A percentile compares a stretch with the other conserved stretches of the same genome.
These are phyloP conservation scores for Blakeslea trispora DNA, from an alignment of 371 early-diverging fungal genomes.

Conservation along the genomic window DNA sequence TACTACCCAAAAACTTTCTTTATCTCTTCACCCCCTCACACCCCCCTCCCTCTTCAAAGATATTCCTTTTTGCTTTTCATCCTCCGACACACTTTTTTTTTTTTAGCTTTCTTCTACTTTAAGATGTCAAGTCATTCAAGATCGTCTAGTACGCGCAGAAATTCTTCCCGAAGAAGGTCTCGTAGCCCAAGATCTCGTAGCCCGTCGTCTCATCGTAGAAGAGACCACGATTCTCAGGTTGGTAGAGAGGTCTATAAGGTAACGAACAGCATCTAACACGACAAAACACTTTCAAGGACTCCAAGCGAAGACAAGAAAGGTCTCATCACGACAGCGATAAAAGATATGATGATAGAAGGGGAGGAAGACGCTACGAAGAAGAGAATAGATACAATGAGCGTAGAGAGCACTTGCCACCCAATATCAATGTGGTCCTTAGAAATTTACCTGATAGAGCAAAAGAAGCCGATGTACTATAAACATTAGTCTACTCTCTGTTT, in stretches of 20 bases:
- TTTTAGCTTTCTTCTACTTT: neutral
- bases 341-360: constrained; percentile 1
- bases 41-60: too few relatives aligned
- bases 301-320: neutral
- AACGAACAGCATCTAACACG: too few relatives aligned
- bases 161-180: constrained; percentile 15
- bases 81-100: constrained; percentile 1
- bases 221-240: constrained; percentile 5
- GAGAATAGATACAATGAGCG: constrained; percentile 11
- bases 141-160: neutral
- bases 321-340: neutral
- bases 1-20: too few relatives aligned
- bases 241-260: too few relatives aligned
- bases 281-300: too few relatives aligned
- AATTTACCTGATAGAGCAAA: constrained; percentile 41
- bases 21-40: constrained; percentile 1
- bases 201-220: constrained; percentile 4
- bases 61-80: too few relatives aligned
- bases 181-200: constrained; percentile 20
- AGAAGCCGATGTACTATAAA: constrained; percentile 45
- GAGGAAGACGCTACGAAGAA: neutral
- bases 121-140: constrained; percentile 6
- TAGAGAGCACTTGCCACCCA: constrained; percentile 28
- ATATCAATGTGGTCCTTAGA: constrained; percentile 53
- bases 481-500: constrained; percentile 30